phyloP scores from a whole-genome alignment of 176 grass and related monocot species.

The Oryza australiensis region DNA sequence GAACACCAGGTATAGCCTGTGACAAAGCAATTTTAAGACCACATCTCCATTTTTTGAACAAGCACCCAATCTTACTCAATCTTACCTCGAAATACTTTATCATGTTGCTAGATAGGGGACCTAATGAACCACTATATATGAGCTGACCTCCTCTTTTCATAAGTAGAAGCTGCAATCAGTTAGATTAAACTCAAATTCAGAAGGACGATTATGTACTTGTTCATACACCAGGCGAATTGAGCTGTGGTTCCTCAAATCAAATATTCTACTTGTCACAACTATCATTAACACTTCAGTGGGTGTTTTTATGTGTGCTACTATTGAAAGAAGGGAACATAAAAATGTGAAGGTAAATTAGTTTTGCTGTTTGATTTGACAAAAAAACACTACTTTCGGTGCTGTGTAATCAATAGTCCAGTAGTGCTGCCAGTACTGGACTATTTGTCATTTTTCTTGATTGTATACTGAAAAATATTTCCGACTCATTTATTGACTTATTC shows the following conservation, averaged over 20 bases:
- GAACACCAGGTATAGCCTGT: slow-evolving; percentile 84
- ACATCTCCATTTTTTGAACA: neutral
- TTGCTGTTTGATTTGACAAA: neutral
- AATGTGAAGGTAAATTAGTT: neutral
- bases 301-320: neutral
- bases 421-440: slow-evolving; percentile 6
- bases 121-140: slow-evolving; percentile 79
- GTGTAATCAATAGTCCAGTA: neutral
- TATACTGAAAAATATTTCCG: slow-evolving; percentile 2
- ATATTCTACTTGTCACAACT: neutral
- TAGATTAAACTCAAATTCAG: slow-evolving; percentile 29
- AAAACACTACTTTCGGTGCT: slow-evolving; percentile 14
- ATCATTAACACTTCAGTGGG: neutral
- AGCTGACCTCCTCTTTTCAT: slow-evolving; percentile 94
- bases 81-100: slow-evolving; percentile 94
- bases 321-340: neutral
- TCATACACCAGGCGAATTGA: neutral
- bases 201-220: neutral
- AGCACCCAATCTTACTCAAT: slow-evolving; percentile 10
- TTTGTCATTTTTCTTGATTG: neutral
- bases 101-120: slow-evolving; percentile 73
- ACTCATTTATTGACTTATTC: neutral
- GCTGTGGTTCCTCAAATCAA: neutral
- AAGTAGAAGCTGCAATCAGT: slow-evolving; percentile 65
- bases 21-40: slow-evolving; percentile 28